Evolutionary conservation across 371 early-diverging fungal species (phyloP).

Genomic region (Nematocida displodere): DNA sequence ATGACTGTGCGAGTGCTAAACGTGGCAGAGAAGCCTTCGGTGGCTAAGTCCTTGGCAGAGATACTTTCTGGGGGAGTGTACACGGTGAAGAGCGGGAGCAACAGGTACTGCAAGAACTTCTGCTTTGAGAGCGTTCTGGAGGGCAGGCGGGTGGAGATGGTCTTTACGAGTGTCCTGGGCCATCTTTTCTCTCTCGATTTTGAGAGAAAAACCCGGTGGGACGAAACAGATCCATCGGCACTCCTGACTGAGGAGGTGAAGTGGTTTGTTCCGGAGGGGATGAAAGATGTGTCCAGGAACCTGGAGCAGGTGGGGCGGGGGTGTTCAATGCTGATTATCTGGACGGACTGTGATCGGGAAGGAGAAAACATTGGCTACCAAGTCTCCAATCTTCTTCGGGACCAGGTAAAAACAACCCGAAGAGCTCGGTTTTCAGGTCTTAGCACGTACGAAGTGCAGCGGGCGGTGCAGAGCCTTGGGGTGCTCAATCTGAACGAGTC

Average conservation of each 20-base stretch:
- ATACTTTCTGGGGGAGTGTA: conserved; percentile 68
- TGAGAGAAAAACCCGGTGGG: conserved; percentile 57
- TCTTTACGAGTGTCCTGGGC: conserved; percentile 66
- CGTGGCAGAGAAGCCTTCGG: conserved; percentile 96
- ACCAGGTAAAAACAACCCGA: conserved; percentile 6
- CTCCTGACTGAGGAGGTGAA: conserved; percentile 64
- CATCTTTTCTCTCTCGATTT: conserved; percentile 63
- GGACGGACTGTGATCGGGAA: conserved; percentile 99
- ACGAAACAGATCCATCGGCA: conserved; percentile 55
- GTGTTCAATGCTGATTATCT: conserved; percentile 76
- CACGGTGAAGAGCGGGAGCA: conserved; percentile 10
- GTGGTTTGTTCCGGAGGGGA: conserved; percentile 68
- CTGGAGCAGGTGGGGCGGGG: conserved; percentile 69
- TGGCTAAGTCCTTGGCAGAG: conserved; percentile 78
- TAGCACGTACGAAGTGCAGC: conserved; percentile 70
- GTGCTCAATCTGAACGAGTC: conserved; percentile 71
- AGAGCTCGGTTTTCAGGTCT: conserved; percentile 68
- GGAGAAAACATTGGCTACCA: conserved; percentile 94
- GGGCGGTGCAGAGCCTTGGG: conserved; percentile 72
- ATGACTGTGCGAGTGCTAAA: conserved; percentile 61
- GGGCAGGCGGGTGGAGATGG: conserved; percentile 47
- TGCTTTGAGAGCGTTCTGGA: conserved; percentile 41
- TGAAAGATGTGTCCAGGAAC: conserved; percentile 66
- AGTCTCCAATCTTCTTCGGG: conserved; percentile 65
- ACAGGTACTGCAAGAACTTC: conserved; percentile 63